A percentile compares a stretch with the other conserved stretches of the same genome.
Evolutionary conservation across 768 basidiomycete genomes (phyloP).

Genomic region (Flagelloscypha sp.): DNA sequence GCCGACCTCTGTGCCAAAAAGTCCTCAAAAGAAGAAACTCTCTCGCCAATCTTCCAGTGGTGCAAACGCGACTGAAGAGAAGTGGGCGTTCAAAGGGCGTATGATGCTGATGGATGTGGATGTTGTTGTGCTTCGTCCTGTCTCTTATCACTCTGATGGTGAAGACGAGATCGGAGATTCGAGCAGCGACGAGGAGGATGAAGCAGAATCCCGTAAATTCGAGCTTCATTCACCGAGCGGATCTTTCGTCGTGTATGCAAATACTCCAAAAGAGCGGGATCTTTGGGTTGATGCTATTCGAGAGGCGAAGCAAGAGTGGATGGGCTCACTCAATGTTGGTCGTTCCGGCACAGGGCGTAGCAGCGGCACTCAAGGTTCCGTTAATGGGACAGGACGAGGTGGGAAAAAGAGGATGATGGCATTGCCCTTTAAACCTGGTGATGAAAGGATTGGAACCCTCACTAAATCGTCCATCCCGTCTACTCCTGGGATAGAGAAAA

Average conservation of each 20-base stretch:
- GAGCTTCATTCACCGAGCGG: constrained; percentile 72
- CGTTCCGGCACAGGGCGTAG: constrained; percentile 78
- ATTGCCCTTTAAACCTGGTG: constrained; percentile 55
- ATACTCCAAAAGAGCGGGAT: constrained; percentile 46
- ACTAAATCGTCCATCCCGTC: background rate
- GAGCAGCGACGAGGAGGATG: constrained; percentile 31
- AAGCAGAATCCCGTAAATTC: constrained; percentile 48
- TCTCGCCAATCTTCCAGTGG: constrained; percentile 12
- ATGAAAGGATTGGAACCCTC: constrained; percentile 31
- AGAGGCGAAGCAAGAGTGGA: constrained; percentile 58
- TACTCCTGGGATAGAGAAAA: constrained; percentile 3
- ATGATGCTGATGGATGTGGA: constrained; percentile 68
- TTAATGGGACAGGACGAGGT: constrained; percentile 63
- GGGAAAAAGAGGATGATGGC: too few relatives aligned
- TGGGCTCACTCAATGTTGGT: constrained; percentile 61
- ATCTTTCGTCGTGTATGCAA: constrained; percentile 68
- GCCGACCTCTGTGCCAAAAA: constrained; percentile 11
- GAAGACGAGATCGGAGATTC: too few relatives aligned
- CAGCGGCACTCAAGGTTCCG: constrained; percentile 67
- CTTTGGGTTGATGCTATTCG: constrained; percentile 64
- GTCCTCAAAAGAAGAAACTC: constrained; percentile 18
- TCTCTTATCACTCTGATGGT: too few relatives aligned
- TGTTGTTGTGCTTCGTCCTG: constrained; percentile 52
- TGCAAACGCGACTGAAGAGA: constrained; percentile 38
- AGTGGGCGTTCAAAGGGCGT: constrained; percentile 67